Base-by-base conservation (phyloP, 2,329 filamentous ascomycete genomes). In the Eutypella sp. region DNA sequence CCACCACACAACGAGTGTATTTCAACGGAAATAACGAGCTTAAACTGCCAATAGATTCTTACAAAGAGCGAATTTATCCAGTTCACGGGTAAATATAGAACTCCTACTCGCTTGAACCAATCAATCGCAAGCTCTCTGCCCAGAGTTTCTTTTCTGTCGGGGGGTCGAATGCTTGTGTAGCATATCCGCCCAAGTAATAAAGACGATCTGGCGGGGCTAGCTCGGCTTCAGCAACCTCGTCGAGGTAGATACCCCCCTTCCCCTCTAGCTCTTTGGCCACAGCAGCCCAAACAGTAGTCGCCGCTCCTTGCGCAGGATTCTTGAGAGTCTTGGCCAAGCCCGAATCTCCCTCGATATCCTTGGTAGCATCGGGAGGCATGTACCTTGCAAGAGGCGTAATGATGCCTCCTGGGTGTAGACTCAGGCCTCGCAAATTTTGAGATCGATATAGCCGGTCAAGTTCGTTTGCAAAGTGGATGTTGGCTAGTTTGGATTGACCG, bases 211-310 rank as follows among this genome's bases (percentile, higher is more conserved):
- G 16, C 29, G 48, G 33, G 24, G 24, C 22, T 11, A 18, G 40
- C 34, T 43, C 45, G 11, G 45, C 47, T 27, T 45, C 66, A 66
- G 52, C 31, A 31, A 40, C 29, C n/a, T 29, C 25, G 15, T 62
- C 62, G 22, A 78, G 52, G 51, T 75, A 78, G 48, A 61, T 66
- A 3, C 72, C 73, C 3, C 73, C 76, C 49, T 64, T 69, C 2
- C 63, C 68, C 56, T 75, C 69, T 62, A 65, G 70, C 22, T 66
- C 67, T 42, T 59, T 64, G 2, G 56, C 63, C 3, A 71, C 51
- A 0, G 70, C 73, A 0, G 70, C 73, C 61, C 64, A 73, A 0
- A 74, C 63, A 3, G 64, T 64, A 9, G 74, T 76, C 0, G 74
- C 71, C 18, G 74, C 74, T 2, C 74, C 75, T 52, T 77, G 74